Evolutionary conservation across 192 early-diverging fungal species (phyloP), one percentile per base, ranked within the genome.

Genomic region (Haplosporangium gracile): DNA sequence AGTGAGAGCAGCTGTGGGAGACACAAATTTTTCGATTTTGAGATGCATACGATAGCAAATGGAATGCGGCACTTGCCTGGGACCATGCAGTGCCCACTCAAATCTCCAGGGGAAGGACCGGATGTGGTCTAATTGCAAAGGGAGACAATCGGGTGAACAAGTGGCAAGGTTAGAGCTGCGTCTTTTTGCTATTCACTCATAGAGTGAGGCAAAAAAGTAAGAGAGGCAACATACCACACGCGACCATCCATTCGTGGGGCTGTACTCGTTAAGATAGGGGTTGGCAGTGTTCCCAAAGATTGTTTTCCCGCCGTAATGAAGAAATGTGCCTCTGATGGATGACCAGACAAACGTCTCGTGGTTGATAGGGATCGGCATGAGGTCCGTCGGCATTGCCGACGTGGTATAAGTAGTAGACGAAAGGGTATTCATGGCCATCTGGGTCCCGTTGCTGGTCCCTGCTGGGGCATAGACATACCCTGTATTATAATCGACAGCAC

Each of bases 51-150:
- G 29, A 26, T 26, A 70, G 16, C 4, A 70, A 20, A 7, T 20
- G 32, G 68, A 34, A 22, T 22, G 18, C 2, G 10, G n/a, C 2
- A 70, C 68, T 70, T 39, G 38, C 68, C 68, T 39, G 68, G 68
- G 8, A 70, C 68, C 68, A 70, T 70, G 68, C 68, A 70, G 5
- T 70, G 68, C 9, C 38, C 32, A 70, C 34, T 39, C 32, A 70
- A 39, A 39, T 70, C 68, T 6, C 68, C 68, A 38, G 68, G 68
- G 26, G 68, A 57, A 10, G 55, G 55, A 10, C 55, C 55, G 4
- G 55, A 26, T 26, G 55, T 57, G 55, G n/a, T 57, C 55, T 57
- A 26, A 26, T 22, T 16, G 49, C 16, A 51, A 51, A 18, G 16
- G 18, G 49, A 16, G 4, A 0, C 43, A 45, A 45, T 45, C 15